A percentile compares a stretch with the other conserved stretches of the same genome.
These are phyloP conservation scores for Huiozyma naganishii DNA, from an alignment of 805 yeast genomes.

Conservation along the genomic window DNA sequence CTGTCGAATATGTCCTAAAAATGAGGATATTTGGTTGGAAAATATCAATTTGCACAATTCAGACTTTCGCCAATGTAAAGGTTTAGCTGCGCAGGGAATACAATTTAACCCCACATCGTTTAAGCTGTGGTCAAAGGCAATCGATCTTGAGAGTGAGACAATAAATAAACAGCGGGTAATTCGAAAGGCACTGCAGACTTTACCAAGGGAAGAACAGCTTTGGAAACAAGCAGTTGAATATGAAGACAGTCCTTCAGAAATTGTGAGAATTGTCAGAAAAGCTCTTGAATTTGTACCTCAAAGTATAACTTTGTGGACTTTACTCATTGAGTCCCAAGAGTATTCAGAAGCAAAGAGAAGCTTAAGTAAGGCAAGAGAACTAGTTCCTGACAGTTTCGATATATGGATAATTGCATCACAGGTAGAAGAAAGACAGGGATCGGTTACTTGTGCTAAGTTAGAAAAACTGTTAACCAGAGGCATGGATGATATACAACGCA, in stretches of 20 bases:
- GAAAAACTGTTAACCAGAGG: constrained; percentile 26
- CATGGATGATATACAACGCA: constrained; percentile 40
- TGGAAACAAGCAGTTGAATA: constrained; percentile 59
- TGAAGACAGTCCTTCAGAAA: constrained; percentile 44
- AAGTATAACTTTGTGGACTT: constrained; percentile 56
- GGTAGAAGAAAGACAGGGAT: constrained; percentile 43
- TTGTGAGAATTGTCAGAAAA: constrained; percentile 42
- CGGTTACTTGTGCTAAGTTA: constrained; percentile 31
- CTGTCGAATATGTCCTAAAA: constrained; percentile 52
- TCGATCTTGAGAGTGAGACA: constrained; percentile 50
- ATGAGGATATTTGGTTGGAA: constrained; percentile 77
- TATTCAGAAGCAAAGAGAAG: constrained; percentile 41
- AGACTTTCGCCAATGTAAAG: constrained; percentile 37
- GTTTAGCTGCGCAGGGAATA: constrained; percentile 57
- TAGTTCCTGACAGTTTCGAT: constrained; percentile 35
- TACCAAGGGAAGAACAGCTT: constrained; percentile 46
- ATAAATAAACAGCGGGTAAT: constrained; percentile 45
- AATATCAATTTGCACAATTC: constrained; percentile 48
- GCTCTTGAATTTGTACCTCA: constrained; percentile 62
- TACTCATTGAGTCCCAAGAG: constrained; percentile 36
- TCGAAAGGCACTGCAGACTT: constrained; percentile 57
- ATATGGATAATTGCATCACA: constrained; percentile 66
- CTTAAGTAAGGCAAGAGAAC: constrained; percentile 51
- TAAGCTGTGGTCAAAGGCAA: constrained; percentile 64
- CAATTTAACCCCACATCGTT: constrained; percentile 43